phyloP scores from a whole-genome alignment of 108 stramenopile species.

The Craspedostauros australis region DNA sequence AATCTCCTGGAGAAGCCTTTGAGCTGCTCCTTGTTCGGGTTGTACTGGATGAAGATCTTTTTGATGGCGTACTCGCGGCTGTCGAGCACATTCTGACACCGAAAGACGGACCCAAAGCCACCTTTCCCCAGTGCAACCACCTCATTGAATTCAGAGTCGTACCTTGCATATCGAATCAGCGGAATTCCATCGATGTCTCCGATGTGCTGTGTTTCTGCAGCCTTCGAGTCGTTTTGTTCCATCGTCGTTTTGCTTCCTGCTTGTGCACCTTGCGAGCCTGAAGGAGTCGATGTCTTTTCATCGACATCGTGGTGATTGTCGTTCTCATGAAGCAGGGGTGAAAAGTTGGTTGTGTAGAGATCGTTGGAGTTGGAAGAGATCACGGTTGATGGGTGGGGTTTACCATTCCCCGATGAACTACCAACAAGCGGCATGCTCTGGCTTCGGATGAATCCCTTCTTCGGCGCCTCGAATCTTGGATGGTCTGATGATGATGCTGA shows the following conservation, averaged over 20 bases:
- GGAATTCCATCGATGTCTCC: constrained; percentile 53
- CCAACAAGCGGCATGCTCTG: no score
- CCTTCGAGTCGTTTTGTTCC: not conserved
- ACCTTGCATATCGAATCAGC: constrained; percentile 74
- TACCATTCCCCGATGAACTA: no score
- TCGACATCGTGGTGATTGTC: not conserved
- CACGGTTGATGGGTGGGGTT: no score
- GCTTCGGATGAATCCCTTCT: no score
- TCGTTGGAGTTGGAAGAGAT: not conserved
- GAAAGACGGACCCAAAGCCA: constrained; percentile 88
- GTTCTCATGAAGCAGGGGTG: not conserved
- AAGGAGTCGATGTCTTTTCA: not conserved
- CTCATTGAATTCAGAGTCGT: constrained; percentile 76
- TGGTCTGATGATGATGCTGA: no score
- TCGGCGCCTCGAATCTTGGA: no score
- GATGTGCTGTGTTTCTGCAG: not conserved
- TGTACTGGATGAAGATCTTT: constrained; percentile 65
- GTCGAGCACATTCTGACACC: constrained; percentile 73
- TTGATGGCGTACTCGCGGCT: constrained; percentile 93
- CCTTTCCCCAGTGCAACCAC: constrained; percentile 72
- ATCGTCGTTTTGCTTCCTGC: not conserved
- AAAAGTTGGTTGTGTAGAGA: not conserved
- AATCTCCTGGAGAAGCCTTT: constrained; percentile 56
- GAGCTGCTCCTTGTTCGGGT: constrained; percentile 12
- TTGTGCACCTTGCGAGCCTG: not conserved